These are phyloP conservation scores for Blepharisma undulans DNA, from an alignment of 169 alveolate species.

Conservation along the genomic window DNA sequence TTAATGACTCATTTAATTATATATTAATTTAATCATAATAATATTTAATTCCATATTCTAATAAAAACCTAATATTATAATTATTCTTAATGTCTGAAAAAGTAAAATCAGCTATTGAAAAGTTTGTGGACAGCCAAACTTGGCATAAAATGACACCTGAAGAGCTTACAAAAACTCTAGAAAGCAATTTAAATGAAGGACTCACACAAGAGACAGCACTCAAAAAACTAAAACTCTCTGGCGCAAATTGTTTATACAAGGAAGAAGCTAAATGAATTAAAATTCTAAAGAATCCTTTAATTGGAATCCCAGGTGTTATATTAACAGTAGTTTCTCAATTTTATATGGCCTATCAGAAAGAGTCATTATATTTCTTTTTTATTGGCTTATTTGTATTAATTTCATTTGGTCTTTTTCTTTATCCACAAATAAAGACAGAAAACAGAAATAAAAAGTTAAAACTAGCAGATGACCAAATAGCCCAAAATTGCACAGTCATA, in stretches of 20 bases:
- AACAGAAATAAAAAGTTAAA: slow-evolving; percentile 77
- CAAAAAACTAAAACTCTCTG: slow-evolving; percentile 35
- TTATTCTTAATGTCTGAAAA: not conserved
- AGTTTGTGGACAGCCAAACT: not conserved
- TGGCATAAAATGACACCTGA: not conserved
- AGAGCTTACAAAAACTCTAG: not conserved
- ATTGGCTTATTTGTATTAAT: slow-evolving; percentile 70
- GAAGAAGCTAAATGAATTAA: slow-evolving; percentile 65
- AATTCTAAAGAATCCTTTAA: slow-evolving; percentile 76
- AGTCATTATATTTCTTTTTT: slow-evolving; percentile 73
- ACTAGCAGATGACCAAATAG: slow-evolving; percentile 71
- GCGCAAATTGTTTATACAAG: slow-evolving; percentile 81
- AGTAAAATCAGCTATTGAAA: not conserved
- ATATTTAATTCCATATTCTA: too few relatives aligned
- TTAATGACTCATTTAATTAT: too few relatives aligned
- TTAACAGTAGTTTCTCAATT: slow-evolving; percentile 73
- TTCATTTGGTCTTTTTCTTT: slow-evolving; percentile 71
- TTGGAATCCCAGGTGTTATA: slow-evolving; percentile 82
- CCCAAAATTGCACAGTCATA: slow-evolving; percentile 64
- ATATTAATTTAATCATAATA: too few relatives aligned
- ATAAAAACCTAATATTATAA: not conserved
- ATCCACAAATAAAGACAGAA: slow-evolving; percentile 59
- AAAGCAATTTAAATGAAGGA: not conserved
- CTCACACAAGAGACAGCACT: not conserved
- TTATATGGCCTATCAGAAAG: slow-evolving; percentile 64